phyloP scores from a whole-genome alignment of 495 filamentous ascomycete species.

The Aspergillus baeticus region DNA sequence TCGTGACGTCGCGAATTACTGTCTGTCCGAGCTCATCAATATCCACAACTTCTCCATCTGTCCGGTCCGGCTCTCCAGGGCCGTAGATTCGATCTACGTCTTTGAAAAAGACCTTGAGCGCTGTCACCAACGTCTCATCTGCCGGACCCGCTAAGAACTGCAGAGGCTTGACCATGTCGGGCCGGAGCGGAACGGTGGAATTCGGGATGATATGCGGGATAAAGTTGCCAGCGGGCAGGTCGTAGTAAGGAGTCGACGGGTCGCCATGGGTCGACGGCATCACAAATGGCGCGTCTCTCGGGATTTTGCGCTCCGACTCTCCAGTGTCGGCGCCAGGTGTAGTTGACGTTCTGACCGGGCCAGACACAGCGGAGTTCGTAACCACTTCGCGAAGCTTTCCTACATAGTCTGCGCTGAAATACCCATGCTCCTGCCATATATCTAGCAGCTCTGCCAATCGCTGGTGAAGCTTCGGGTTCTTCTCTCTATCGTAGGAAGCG shows the following conservation, averaged over 20 bases:
- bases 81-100: conserved; percentile 66
- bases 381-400: conserved; percentile 59
- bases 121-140: conserved; percentile 58
- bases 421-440: conserved; percentile 70
- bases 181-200: conserved; percentile 68
- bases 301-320: conserved; percentile 24
- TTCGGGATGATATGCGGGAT: conserved; percentile 76
- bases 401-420: conserved; percentile 61
- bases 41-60: conserved; percentile 46
- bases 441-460: conserved; percentile 66
- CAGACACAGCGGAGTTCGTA: conserved; percentile 42
- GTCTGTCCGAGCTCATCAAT: conserved; percentile 73
- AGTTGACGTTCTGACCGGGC: conserved; percentile 24
- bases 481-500: conserved; percentile 55
- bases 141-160: conserved; percentile 73
- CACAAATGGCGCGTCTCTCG: conserved; percentile 58
- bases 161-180: conserved; percentile 69
- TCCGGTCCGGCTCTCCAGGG: conserved; percentile 35
- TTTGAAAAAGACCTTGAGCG: conserved; percentile 65
- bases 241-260: conserved; percentile 71
- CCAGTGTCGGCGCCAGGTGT: conserved; percentile 23
- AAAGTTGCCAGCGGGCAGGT: conserved; percentile 81
- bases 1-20: conserved; percentile 58
- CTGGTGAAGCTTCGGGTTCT: conserved; percentile 62
- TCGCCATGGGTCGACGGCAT: conserved; percentile 82